phyloP scores from a whole-genome alignment of 306 rosid species.

The Luffa acutangula region DNA sequence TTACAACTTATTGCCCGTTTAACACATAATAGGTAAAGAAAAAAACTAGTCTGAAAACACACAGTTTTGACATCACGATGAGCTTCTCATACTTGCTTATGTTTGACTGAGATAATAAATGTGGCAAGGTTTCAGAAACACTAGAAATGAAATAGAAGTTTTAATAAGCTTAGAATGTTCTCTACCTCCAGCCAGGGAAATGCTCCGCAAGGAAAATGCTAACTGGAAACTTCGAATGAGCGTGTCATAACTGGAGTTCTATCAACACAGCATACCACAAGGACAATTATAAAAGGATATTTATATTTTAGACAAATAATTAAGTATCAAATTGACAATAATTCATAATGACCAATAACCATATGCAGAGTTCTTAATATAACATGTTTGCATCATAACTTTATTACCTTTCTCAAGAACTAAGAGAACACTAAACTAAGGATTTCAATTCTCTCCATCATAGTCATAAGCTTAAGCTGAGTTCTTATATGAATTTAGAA shows the following conservation, averaged over 20 bases:
- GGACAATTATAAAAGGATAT: neutral
- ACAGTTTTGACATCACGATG: neutral
- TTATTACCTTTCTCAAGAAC: neutral
- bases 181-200: constrained; percentile 62
- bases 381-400: neutral
- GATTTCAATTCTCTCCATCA: neutral
- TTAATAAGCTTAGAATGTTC: neutral
- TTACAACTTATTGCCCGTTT: neutral
- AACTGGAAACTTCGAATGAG: constrained; percentile 71
- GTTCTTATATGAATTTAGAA: neutral
- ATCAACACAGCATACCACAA: neutral
- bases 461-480: neutral
- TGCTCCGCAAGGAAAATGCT: constrained; percentile 67
- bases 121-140: neutral
- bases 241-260: constrained; percentile 58
- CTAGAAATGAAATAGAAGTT: neutral
- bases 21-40: neutral
- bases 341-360: neutral
- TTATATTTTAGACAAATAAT: neutral
- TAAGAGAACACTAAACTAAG: neutral
- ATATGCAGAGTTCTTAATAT: neutral
- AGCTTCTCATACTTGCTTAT: neutral
- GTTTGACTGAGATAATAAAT: neutral
- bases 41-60: neutral
- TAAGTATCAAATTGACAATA: neutral